phyloP scores from a whole-genome alignment of 257 asterid species.

The Ilex aquifolium region DNA sequence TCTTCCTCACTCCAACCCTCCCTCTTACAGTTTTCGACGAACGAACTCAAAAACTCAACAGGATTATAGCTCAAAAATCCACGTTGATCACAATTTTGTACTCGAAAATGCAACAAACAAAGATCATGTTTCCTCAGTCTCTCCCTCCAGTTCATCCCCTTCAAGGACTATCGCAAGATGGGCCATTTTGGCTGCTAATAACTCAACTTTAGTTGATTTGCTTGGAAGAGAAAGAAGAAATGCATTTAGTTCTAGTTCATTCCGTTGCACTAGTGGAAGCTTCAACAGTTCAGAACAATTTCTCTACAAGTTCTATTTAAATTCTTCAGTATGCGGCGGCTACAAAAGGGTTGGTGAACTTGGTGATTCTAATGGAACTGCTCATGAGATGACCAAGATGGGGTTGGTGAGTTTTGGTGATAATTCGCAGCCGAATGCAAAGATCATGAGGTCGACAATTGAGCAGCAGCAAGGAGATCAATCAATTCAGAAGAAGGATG shows the following conservation, averaged over 20 bases:
- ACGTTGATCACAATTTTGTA: conserved; percentile 21
- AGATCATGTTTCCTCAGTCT: conserved; percentile 41
- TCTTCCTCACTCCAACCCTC: conserved; percentile 26
- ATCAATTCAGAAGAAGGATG: conserved; percentile 37
- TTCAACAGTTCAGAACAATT: not conserved
- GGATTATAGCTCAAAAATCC: conserved; percentile 29
- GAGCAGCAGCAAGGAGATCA: conserved; percentile 35
- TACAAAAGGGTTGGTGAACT: conserved; percentile 16
- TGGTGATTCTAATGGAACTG: conserved; percentile 15
- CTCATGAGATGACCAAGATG: conserved; percentile 4
- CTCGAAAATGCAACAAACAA: conserved; percentile 26
- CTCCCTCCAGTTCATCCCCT: conserved; percentile 30
- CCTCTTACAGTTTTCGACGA: conserved; percentile 31
- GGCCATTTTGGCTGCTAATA: conserved; percentile 2
- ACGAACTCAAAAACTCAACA: conserved; percentile 24
- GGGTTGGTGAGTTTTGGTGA: conserved; percentile 11
- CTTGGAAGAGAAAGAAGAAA: conserved; percentile 22
- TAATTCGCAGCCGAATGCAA: conserved; percentile 13
- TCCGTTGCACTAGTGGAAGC: not conserved
- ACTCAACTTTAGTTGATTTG: conserved; percentile 18
- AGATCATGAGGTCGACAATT: conserved; percentile 14
- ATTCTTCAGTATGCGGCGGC: conserved; percentile 29
- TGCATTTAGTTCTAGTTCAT: conserved; percentile 11
- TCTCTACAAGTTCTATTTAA: conserved; percentile 11
- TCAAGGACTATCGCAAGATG: conserved; percentile 34